Percentiles rank a stretch among this genome's conserved stretches.
Evolutionary conservation across 495 filamentous ascomycete species (phyloP).

Genomic region (Hyaloscypha finlandica): DNA sequence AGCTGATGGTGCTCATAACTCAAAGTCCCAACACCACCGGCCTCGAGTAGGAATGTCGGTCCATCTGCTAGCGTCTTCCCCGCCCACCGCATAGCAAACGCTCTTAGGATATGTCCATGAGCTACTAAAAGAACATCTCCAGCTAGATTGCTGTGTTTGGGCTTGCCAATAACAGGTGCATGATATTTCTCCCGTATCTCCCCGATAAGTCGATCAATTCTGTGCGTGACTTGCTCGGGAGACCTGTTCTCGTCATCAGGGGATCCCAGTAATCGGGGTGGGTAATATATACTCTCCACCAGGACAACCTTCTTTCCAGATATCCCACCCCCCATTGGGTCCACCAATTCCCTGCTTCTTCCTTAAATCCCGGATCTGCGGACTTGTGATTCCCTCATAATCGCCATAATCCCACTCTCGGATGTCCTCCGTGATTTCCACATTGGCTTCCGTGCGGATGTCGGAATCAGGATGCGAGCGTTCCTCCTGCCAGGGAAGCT

Average conservation of each 20-base stretch:
- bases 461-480: constrained; percentile 42
- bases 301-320: constrained; percentile 81
- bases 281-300: constrained; percentile 58
- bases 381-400: constrained; percentile 86
- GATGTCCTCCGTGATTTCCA: constrained; percentile 75
- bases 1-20: constrained; percentile 71
- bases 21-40: constrained; percentile 82
- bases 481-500: constrained; percentile 47
- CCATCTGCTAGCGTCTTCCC: constrained; percentile 66
- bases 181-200: constrained; percentile 69
- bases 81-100: constrained; percentile 89
- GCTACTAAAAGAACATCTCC: constrained; percentile 64
- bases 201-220: constrained; percentile 64
- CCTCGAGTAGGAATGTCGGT: constrained; percentile 71
- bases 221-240: constrained; percentile 42
- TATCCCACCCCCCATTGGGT: constrained; percentile 64
- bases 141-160: constrained; percentile 39
- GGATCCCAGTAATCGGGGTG: neutral
- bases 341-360: constrained; percentile 58
- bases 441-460: constrained; percentile 45
- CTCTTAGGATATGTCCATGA: constrained; percentile 86
- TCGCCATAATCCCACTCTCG: constrained; percentile 96
- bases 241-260: constrained; percentile 27
- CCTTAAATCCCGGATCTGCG: constrained; percentile 65
- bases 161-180: constrained; percentile 48